phyloP scores from a whole-genome alignment of 305 asterid genomes.

The Fraxinus dipetala region DNA sequence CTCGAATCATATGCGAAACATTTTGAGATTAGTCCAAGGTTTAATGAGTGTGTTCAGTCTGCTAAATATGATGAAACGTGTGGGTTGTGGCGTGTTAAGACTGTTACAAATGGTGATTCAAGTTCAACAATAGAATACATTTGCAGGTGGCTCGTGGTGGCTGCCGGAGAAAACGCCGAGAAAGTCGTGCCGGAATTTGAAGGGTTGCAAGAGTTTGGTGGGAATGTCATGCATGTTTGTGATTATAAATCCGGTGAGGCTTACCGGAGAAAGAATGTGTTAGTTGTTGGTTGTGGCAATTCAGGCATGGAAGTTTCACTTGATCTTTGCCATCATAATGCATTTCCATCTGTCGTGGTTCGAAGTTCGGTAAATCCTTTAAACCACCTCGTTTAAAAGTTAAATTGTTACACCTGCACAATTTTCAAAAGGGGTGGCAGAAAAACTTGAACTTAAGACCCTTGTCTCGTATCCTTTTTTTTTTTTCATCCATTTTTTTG shows the following conservation, averaged over 20 bases:
- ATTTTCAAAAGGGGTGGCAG: not conserved
- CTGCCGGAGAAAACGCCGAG: constrained; percentile 20
- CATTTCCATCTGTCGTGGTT: constrained; percentile 12
- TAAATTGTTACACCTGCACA: not conserved
- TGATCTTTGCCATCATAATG: constrained; percentile 20
- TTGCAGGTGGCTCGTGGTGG: constrained; percentile 21
- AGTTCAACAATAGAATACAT: constrained; percentile 8
- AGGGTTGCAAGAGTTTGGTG: constrained; percentile 15
- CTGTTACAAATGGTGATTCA: not conserved
- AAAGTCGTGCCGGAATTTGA: constrained; percentile 15
- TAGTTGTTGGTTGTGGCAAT: constrained; percentile 24
- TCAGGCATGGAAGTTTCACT: constrained; percentile 22
- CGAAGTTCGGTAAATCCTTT: constrained; percentile 14
- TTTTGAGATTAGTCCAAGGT: constrained; percentile 6
- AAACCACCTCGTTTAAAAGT: not conserved
- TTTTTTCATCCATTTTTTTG: not conserved
- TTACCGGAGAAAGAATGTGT: constrained; percentile 7
- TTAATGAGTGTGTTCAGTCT: not conserved
- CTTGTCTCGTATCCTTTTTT: not conserved
- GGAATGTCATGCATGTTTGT: constrained; percentile 11
- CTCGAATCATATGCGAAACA: not conserved
- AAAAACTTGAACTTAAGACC: not conserved
- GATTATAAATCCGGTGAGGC: constrained; percentile 18
- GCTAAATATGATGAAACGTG: constrained; percentile 9
- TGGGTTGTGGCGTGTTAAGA: constrained; percentile 8